Percentiles rank a stretch among this genome's conserved stretches.
Conservation (phyloP, 805 yeast genomes). For the Cyberlindnera misumaiensis region DNA sequence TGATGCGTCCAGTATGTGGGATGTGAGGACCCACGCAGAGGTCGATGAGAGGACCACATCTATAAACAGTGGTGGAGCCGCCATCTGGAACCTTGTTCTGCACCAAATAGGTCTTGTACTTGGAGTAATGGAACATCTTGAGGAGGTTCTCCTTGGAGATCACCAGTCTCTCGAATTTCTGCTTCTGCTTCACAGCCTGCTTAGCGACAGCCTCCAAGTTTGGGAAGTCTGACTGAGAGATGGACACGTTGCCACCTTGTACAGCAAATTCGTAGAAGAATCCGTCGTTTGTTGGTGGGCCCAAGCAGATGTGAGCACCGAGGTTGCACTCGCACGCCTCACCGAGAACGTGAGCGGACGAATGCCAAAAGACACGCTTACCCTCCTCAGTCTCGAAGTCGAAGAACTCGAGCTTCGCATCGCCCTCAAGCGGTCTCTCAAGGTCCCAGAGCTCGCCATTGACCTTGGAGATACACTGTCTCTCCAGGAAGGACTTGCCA, state of each 20-base stretch:
- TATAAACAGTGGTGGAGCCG: conserved; percentile 90
- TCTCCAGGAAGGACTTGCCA: conserved; percentile 82
- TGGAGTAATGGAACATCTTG: conserved; percentile 92
- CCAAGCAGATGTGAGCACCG: conserved; percentile 88
- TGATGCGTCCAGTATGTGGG: conserved; percentile 94
- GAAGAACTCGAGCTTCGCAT: conserved; percentile 64
- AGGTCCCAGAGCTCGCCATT: conserved; percentile 92
- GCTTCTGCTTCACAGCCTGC: conserved; percentile 89
- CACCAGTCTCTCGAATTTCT: conserved; percentile 87
- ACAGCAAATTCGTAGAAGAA: conserved; percentile 95
- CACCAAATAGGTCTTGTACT: conserved; percentile 87
- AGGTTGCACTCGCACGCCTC: conserved; percentile 96
- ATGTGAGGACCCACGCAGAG: conserved; percentile 97
- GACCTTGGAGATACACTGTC: conserved; percentile 86
- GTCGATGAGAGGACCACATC: conserved; percentile 96
- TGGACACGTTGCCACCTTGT: conserved; percentile 65
- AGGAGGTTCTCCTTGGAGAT: conserved; percentile 87
- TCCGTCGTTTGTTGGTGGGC: conserved; percentile 98
- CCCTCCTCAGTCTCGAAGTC: conserved; percentile 95
- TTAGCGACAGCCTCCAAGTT: conserved; percentile 81
- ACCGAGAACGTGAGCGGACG: conserved; percentile 96
- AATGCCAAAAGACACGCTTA: conserved; percentile 96
- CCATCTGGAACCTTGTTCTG: conserved; percentile 90
- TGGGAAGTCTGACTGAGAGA: conserved; percentile 77
- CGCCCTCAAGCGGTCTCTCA: conserved; percentile 83